A percentile compares a stretch with the other conserved stretches of the same genome.
These are phyloP conservation scores for Fusarium sp. DNA, from an alignment of 2,329 filamentous ascomycete genomes.

Conservation along the genomic window DNA sequence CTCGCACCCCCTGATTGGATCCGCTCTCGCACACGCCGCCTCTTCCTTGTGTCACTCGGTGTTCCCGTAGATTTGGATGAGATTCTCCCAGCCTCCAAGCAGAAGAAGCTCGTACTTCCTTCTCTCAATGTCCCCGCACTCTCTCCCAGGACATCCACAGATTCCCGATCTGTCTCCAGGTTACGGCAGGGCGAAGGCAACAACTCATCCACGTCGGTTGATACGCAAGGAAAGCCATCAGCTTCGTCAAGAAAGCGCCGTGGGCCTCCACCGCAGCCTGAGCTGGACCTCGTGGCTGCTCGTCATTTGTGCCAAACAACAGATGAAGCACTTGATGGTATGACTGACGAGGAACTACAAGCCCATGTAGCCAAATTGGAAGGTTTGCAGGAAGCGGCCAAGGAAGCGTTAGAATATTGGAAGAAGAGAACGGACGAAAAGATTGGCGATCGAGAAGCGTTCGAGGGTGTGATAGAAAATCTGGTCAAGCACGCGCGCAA, in stretches of 20 bases:
- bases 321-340: slow-evolving; percentile 81
- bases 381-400: slow-evolving; percentile 76
- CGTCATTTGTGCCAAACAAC: slow-evolving; percentile 86
- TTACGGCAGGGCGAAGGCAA: slow-evolving; percentile 63
- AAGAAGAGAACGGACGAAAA: slow-evolving; percentile 86
- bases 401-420: slow-evolving; percentile 89
- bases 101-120: slow-evolving; percentile 95
- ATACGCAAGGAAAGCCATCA: slow-evolving; percentile 67
- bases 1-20: slow-evolving; percentile 98
- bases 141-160: slow-evolving; percentile 67
- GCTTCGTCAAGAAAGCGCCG: slow-evolving; percentile 58
- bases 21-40: slow-evolving; percentile 89
- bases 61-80: slow-evolving; percentile 98
- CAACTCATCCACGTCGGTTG: slow-evolving; percentile 69
- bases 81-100: slow-evolving; percentile 95
- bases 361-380: slow-evolving; percentile 78
- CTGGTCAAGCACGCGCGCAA: slow-evolving; percentile 91
- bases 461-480: slow-evolving; percentile 97
- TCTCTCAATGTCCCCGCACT: slow-evolving; percentile 79
- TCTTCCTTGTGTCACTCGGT: slow-evolving; percentile 95
- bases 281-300: slow-evolving; percentile 83
- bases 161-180: slow-evolving; percentile 63
- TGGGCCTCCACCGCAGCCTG: slow-evolving; percentile 76
- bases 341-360: slow-evolving; percentile 81
- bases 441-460: slow-evolving; percentile 89